Percentiles rank a stretch among this genome's conserved stretches.
Conservation (phyloP, 2,329 filamentous ascomycete species). For the Chaetomiaceae sp. region DNA sequence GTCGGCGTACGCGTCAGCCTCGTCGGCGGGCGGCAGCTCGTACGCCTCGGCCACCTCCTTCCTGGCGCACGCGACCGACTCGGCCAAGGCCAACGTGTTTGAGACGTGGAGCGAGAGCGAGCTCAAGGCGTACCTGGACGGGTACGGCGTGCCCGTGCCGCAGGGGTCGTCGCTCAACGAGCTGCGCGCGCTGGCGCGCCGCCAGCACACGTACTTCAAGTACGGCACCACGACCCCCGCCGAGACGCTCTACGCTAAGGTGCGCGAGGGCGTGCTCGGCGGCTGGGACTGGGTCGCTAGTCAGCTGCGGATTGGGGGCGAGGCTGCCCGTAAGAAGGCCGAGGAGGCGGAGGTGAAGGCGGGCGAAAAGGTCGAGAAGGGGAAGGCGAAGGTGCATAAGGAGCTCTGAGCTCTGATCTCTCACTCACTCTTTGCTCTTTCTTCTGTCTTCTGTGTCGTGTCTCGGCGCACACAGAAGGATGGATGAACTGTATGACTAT, state of each 20-base stretch:
- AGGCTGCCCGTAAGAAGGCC: conserved; percentile 46
- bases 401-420: conserved; percentile 44
- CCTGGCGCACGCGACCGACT: conserved; percentile 58
- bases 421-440: too few relatives aligned
- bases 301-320: conserved; percentile 45
- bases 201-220: conserved; percentile 70
- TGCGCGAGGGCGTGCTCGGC: conserved; percentile 45
- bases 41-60: conserved; percentile 69
- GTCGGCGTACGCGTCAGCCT: conserved; percentile 55
- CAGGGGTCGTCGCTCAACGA: conserved; percentile 66
- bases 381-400: conserved; percentile 41
- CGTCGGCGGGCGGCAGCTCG: conserved; percentile 49
- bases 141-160: conserved; percentile 64
- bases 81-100: conserved; percentile 62
- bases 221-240: conserved; percentile 66
- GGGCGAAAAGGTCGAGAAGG: conserved; percentile 43
- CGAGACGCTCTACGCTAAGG: conserved; percentile 61
- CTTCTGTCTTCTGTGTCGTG: too few relatives aligned
- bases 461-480: too few relatives aligned
- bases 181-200: conserved; percentile 64
- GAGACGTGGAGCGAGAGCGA: conserved; percentile 70
- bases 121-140: conserved; percentile 74
- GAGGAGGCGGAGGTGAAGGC: conserved; percentile 29
- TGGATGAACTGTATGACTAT: too few relatives aligned
- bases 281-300: conserved; percentile 48